Evolutionary conservation across 441 rosid species (phyloP).

Genomic region (Lagerstroemia fauriei): DNA sequence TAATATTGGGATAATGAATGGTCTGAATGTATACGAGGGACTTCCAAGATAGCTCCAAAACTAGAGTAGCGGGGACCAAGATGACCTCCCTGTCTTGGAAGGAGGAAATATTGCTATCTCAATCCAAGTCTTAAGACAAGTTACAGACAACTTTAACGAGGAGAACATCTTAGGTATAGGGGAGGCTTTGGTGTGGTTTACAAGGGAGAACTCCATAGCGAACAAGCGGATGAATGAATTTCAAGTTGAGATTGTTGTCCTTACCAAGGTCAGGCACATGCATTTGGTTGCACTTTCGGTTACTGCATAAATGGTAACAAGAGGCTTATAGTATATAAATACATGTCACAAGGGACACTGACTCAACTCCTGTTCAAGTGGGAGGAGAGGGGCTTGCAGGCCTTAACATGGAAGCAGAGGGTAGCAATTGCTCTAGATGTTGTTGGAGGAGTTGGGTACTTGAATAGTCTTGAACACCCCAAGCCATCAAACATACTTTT

Average conservation of each 20-base stretch:
- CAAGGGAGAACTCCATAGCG: conserved; percentile 28
- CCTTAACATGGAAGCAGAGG: conserved; percentile 34
- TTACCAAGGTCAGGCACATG: conserved; percentile 30
- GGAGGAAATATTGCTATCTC: conserved; percentile 29
- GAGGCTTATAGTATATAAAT: conserved; percentile 27
- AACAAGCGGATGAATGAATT: conserved; percentile 30
- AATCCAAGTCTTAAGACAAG: conserved; percentile 28
- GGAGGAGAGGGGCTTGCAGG: conserved; percentile 14
- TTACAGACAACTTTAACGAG: conserved; percentile 28
- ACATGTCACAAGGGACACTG: conserved; percentile 29
- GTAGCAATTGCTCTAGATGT: conserved; percentile 33
- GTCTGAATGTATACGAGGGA: conserved; percentile 26
- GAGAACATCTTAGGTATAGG: conserved; percentile 29
- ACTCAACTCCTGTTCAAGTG: conserved; percentile 32
- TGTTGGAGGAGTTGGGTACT: conserved; percentile 32
- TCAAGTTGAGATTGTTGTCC: conserved; percentile 30
- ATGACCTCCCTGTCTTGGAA: conserved; percentile 25
- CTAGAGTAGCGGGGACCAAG: conserved; percentile 30
- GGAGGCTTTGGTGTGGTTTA: conserved; percentile 34
- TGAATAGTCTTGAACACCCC: conserved; percentile 31
- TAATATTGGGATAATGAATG: conserved; percentile 36
- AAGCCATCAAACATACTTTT: conserved; percentile 31
- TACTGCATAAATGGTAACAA: conserved; percentile 19
- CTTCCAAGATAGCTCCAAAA: conserved; percentile 21
- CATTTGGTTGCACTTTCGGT: conserved; percentile 29